Evolutionary conservation across 768 basidiomycete genomes (phyloP).

Genomic region (Pisolithus microcarpus): DNA sequence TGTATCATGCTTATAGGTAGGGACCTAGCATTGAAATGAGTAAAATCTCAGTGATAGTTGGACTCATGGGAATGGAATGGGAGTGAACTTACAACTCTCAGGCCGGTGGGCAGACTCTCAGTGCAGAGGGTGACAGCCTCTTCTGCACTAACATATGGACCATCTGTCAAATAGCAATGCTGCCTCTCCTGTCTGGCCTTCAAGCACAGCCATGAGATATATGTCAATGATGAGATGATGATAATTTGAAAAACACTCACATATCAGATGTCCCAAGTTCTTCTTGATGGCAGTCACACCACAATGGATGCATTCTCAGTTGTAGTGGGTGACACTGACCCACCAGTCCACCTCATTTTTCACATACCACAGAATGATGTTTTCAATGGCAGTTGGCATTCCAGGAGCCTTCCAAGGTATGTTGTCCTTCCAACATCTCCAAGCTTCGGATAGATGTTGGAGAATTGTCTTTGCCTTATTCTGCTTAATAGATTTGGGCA

Average conservation of each 20-base stretch:
- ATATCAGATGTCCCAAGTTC: conserved; percentile 95
- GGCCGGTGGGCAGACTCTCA: conserved; percentile 94
- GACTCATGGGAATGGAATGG: conserved; percentile 93
- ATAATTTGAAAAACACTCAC: conserved; percentile 35
- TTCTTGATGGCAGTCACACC: conserved; percentile 98
- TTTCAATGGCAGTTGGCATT: conserved; percentile 99
- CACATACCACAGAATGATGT: conserved; percentile 97
- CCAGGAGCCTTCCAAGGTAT: conserved; percentile 99
- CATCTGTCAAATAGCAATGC: conserved; percentile 97
- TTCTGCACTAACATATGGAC: conserved; percentile 97
- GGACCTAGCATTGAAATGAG: conserved; percentile 41
- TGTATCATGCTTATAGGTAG: conserved; percentile 99
- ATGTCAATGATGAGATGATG: conserved; percentile 3
- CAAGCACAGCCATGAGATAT: conserved; percentile 65
- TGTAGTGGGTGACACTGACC: conserved; percentile 93
- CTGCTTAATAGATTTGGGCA: conserved; percentile 98
- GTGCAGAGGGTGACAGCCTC: conserved; percentile 99
- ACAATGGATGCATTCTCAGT: conserved; percentile 93
- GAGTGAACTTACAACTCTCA: conserved; percentile 94
- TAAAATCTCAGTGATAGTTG: conserved; percentile 1
- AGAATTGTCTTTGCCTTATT: conserved; percentile 99
- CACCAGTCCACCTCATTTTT: conserved; percentile 99
- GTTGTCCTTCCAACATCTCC: conserved; percentile 96
- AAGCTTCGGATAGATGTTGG: conserved; percentile 96
- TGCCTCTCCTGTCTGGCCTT: conserved; percentile 99